Base-by-base conservation (phyloP, 176 grass and related monocot genomes). In the Avena insularis region DNA sequence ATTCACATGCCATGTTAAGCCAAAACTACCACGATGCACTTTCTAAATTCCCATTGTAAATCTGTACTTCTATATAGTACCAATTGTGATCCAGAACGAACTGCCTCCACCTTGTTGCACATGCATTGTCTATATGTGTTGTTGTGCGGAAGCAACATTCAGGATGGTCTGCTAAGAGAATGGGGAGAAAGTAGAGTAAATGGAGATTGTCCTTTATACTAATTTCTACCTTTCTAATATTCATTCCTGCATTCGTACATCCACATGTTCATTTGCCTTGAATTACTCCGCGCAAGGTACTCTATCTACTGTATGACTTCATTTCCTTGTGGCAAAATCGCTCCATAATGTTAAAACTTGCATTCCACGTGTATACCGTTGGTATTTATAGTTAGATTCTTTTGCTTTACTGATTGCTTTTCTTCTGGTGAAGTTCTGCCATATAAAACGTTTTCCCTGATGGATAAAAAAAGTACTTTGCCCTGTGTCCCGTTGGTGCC, bases 41-140 rank as follows among this genome's bases (percentile, higher is more conserved):
- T 85, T 49, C 62, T 15, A 65, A 76, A 35, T 71, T 47, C 65
- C 12, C 56, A 51, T 53, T 81, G 12, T 40, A 72, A 72, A 67
- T 67, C 29, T 67, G 12, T 33, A 35, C 63, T 65, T 25, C 62
- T 14, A 31, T 65, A 65, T 65, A 62, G 61, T 65, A 64, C 25
- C 12, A 65, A 31, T 65, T 65, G 14, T 14, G 8, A 64, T 29
- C 27, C 61, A 6, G 62, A 43, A 43, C 40, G 40, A 43, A 43
- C 40, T 43, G 40, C 40, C 40, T 43, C 40, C 40, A 80, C 29
- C 29, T 29, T 29, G 29, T 29, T 29, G 23, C 11, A 6, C 61
- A 64, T 27, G 61, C n/a, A 13, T 9, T 64, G 23, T 11, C 11
- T 64, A 25, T 62, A 27, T 64, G 29, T 9, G 7, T 7, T 59